phyloP scores from a whole-genome alignment of 768 basidiomycete genomes.

The Leccinellum albellum region DNA sequence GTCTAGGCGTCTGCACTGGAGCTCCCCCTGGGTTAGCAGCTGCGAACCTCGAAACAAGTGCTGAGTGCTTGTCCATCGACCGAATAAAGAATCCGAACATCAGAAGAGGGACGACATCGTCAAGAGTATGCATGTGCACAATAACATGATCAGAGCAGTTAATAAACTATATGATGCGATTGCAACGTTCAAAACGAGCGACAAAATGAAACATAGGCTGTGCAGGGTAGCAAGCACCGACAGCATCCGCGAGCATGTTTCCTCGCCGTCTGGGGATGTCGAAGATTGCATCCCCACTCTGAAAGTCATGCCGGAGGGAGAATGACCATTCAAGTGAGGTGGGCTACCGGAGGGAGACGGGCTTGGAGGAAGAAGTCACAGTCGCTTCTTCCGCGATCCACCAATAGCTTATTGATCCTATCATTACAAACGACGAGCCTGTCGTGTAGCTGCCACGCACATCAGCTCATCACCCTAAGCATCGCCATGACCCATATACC shows the following conservation, averaged over 20 bases:
- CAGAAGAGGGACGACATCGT: not conserved
- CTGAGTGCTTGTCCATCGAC: not conserved
- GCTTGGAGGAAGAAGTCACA: conserved; percentile 43
- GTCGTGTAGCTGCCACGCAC: conserved; percentile 10
- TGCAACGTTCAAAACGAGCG: not conserved
- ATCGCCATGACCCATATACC: conserved; percentile 38
- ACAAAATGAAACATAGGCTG: not conserved
- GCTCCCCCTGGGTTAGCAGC: too few relatives aligned
- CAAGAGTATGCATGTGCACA: not conserved
- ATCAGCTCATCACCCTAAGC: not conserved
- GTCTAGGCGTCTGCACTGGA: not conserved
- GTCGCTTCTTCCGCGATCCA: conserved; percentile 74
- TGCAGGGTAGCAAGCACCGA: not conserved
- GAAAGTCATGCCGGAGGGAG: not conserved
- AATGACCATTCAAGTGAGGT: not conserved
- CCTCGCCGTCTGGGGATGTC: conserved; percentile 86
- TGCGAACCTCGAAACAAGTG: not conserved
- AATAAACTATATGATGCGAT: not conserved
- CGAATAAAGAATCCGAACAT: not conserved
- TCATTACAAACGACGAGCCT: conserved; percentile 64
- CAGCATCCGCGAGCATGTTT: conserved; percentile 34
- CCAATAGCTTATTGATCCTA: conserved; percentile 63
- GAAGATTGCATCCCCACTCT: conserved; percentile 83
- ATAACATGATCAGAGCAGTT: conserved; percentile 6
- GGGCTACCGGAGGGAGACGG: not conserved